Evolutionary conservation across 495 filamentous ascomycete genomes (phyloP).

Genomic region (Trichoderma erinaceum): DNA sequence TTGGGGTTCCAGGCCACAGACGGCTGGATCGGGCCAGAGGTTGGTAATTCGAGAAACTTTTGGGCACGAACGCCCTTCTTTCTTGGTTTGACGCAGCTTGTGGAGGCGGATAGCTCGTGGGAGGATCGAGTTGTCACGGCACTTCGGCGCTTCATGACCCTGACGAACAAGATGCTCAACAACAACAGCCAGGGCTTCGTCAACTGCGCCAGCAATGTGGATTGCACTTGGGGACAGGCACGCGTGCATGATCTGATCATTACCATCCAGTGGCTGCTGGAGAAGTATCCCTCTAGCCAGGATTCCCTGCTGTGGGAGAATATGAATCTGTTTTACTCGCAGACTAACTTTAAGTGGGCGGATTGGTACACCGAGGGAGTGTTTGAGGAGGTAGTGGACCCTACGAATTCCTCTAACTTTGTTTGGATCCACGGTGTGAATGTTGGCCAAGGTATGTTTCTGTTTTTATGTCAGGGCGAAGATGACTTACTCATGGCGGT

Average conservation of each 20-base stretch:
- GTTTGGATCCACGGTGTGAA: slow-evolving; percentile 30
- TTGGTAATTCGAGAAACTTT: slow-evolving; percentile 37
- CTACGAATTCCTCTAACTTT: slow-evolving; percentile 16
- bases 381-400: slow-evolving; percentile 20
- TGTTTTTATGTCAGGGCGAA: neutral
- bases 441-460: slow-evolving; percentile 27
- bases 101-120: slow-evolving; percentile 39
- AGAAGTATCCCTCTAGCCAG: slow-evolving; percentile 30
- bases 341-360: slow-evolving; percentile 23
- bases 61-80: slow-evolving; percentile 49
- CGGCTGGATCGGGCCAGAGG: slow-evolving; percentile 59
- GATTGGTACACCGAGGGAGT: slow-evolving; percentile 20
- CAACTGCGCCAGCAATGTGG: slow-evolving; percentile 19
- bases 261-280: slow-evolving; percentile 47
- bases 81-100: slow-evolving; percentile 38
- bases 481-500: neutral
- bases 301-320: slow-evolving; percentile 29
- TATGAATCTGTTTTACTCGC: slow-evolving; percentile 26
- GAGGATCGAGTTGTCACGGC: slow-evolving; percentile 30
- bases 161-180: slow-evolving; percentile 38
- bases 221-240: slow-evolving; percentile 24
- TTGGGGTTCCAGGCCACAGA: slow-evolving; percentile 49
- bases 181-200: slow-evolving; percentile 24
- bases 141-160: slow-evolving; percentile 32
- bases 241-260: slow-evolving; percentile 30